Base-by-base conservation (phyloP, 2,329 filamentous ascomycete genomes). In the Colletotrichum destructivum region DNA sequence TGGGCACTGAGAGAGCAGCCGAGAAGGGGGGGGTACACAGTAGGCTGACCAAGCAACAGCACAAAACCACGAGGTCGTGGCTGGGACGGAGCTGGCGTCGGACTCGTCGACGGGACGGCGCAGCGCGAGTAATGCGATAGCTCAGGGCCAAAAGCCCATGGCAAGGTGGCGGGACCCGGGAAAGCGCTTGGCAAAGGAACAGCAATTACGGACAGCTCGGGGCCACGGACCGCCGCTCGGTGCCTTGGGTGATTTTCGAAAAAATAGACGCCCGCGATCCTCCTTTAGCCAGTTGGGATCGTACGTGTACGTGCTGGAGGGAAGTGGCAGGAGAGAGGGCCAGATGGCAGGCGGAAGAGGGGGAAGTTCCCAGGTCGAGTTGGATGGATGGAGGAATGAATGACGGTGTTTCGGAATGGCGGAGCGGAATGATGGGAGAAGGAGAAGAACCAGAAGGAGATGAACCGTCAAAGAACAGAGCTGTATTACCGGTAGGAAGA, bases 51-150 rank as follows among this genome's bases (percentile, higher is more conserved):
- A 63, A 69, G 47, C 69, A 69, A 64, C 66, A 61, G 54, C 46
- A 18, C 62, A 62, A 63, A 21, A 55, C 60, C 54, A 59, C 66
- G 60, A 69, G 66, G 47, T 69, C 38, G 68, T 67, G 69, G 69
- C 69, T 64, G 40, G 54, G 54, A 31, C 16, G 35, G 21, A 55
- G 31, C 54, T 69, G 66, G 69, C 47, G 66, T 62, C 38, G 52
- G 26, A 44, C 31, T 72, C 54, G 54, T 69, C 54, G 66, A 44
- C 60, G 69, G 69, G 69, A 69, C 66, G 60, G 69, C 69, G 69
- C 60, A 69, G 65, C 69, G 69, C 65, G 69, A 72, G 69, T 69
- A 72, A 64, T 64, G 65, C 46, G 59, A 69, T 60, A n/a, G 47
- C 52, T 49, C 31, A 8, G 47, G 35, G 49, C 69, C 69, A 72